Percentiles rank a stretch among this genome's conserved stretches.
Conservation (phyloP, 2,329 filamentous ascomycete genomes). For the Fonsecaea pugnacius region DNA sequence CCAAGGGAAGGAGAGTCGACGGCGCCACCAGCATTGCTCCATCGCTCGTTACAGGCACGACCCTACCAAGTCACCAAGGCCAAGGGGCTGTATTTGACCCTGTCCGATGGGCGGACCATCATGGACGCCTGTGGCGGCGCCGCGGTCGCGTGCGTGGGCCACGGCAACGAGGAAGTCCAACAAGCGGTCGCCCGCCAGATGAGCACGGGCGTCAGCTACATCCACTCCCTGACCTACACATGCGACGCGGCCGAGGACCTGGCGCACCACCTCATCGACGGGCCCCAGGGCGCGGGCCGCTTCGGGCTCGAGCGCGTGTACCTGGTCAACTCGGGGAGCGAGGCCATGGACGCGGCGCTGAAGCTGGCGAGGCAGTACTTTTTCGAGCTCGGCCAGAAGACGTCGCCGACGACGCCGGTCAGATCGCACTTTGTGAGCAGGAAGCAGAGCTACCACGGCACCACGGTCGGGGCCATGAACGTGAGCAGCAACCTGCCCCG, state of each 20-base stretch:
- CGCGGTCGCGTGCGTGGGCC: conserved; percentile 71
- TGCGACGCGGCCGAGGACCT: conserved; percentile 60
- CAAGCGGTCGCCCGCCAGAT: conserved; percentile 65
- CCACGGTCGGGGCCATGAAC: conserved; percentile 54
- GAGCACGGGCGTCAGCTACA: conserved; percentile 52
- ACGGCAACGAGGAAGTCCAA: conserved; percentile 64
- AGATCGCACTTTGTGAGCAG: conserved; percentile 49
- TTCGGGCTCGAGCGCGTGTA: conserved; percentile 57
- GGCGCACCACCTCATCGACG: conserved; percentile 55
- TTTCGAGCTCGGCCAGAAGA: conserved; percentile 45
- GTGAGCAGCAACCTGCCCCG: conserved; percentile 46
- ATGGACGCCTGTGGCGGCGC: conserved; percentile 76
- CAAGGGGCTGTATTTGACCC: conserved; percentile 57
- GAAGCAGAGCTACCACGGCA: conserved; percentile 56
- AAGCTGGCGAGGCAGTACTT: conserved; percentile 58
- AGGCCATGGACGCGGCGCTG: conserved; percentile 54
- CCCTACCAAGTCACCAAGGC: conserved; percentile 56
- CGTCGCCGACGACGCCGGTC: conserved; percentile 9
- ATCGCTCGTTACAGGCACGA: conserved; percentile 54
- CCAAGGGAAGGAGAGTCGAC: neutral
- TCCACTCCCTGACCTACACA: conserved; percentile 63
- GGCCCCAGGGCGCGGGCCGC: conserved; percentile 45
- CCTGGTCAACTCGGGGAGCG: conserved; percentile 64
- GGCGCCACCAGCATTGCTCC: conserved; percentile 47
- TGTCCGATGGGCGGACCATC: conserved; percentile 62